Evolutionary conservation across 768 basidiomycete species (phyloP).

Genomic region (Leccinum fibrillosum): DNA sequence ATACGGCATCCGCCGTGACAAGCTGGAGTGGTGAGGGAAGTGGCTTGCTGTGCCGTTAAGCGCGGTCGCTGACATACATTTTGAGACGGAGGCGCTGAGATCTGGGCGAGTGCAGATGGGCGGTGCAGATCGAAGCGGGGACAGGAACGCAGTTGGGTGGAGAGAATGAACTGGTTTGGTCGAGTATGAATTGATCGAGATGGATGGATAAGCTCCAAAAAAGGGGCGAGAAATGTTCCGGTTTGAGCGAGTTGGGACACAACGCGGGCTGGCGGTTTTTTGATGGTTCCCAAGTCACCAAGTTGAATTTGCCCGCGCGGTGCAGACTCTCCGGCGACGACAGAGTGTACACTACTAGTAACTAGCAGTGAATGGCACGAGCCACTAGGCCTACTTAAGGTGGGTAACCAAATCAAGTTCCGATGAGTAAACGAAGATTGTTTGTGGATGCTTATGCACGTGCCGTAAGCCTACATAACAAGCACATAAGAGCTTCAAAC

Average conservation of each 20-base stretch:
- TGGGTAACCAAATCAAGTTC: constrained; percentile 9
- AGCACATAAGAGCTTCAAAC: constrained; percentile 34
- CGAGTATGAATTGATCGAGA: constrained; percentile 19
- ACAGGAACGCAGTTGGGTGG: neutral
- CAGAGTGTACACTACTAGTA: too few relatives aligned
- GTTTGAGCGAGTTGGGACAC: constrained; percentile 24
- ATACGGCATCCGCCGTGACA: constrained; percentile 22
- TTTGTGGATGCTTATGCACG: constrained; percentile 35
- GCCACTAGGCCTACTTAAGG: neutral
- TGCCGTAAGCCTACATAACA: constrained; percentile 36
- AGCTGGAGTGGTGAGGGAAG: constrained; percentile 6
- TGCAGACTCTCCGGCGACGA: neutral
- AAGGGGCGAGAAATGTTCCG: constrained; percentile 10
- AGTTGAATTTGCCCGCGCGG: neutral
- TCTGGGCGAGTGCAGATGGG: constrained; percentile 6
- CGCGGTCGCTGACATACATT: neutral
- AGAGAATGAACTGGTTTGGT: constrained; percentile 13
- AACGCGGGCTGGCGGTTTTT: constrained; percentile 25
- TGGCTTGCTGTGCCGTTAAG: constrained; percentile 2
- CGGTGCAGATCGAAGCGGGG: constrained; percentile 14
- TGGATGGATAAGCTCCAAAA: constrained; percentile 18
- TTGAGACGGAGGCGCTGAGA: constrained; percentile 8
- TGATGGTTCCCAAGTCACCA: constrained; percentile 29
- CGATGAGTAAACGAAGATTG: constrained; percentile 33
- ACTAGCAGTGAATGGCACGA: neutral